These are phyloP conservation scores for Yamadazyma nakazawae DNA, from an alignment of 805 yeast species.

Conservation along the genomic window DNA sequence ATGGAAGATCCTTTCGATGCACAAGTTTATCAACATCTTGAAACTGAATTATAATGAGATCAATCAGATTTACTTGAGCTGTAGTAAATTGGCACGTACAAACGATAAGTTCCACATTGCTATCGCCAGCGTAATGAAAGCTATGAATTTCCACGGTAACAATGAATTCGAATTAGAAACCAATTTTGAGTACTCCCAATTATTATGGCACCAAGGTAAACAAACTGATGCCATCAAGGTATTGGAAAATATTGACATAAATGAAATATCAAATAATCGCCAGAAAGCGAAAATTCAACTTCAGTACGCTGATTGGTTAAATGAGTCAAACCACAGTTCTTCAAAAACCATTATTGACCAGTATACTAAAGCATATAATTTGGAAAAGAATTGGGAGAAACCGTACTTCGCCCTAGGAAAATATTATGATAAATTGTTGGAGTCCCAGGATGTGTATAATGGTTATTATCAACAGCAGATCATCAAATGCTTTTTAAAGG, in stretches of 20 bases:
- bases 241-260: conserved; percentile 38
- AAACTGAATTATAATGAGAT: conserved; percentile 24
- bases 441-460: conserved; percentile 48
- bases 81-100: conserved; percentile 64
- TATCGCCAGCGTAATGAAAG: conserved; percentile 61
- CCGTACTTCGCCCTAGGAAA: conserved; percentile 79
- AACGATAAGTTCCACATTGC: conserved; percentile 71
- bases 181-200: conserved; percentile 72
- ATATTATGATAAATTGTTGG: conserved; percentile 74
- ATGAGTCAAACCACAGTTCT: conserved; percentile 77
- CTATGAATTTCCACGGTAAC: conserved; percentile 31
- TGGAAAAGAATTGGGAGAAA: conserved; percentile 65
- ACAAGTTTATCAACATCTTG: conserved; percentile 43
- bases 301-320: conserved; percentile 85
- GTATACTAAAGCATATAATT: conserved; percentile 55
- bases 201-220: conserved; percentile 88
- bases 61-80: conserved; percentile 49
- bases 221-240: conserved; percentile 77
- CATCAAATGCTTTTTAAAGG: conserved; percentile 53
- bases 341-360: conserved; percentile 69
- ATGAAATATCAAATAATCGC: not conserved
- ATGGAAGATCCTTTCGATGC: conserved; percentile 56
- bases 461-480: conserved; percentile 57
- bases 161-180: conserved; percentile 2
- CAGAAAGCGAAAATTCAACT: conserved; percentile 52